These are phyloP conservation scores for Corinectria fuckeliana DNA, from an alignment of 2,329 filamentous ascomycete species.

Conservation along the genomic window DNA sequence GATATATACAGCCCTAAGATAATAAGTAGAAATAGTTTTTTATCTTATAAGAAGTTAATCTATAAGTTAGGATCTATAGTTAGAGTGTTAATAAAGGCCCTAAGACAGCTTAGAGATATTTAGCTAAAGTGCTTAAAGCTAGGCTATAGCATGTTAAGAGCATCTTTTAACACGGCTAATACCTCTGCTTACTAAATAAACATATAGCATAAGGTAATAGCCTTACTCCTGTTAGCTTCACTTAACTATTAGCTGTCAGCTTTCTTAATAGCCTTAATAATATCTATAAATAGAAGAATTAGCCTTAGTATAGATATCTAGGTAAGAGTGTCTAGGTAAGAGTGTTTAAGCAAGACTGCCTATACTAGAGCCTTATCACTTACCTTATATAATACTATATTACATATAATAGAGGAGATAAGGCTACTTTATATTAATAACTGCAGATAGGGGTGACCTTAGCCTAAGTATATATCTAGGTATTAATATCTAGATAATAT, in stretches of 20 bases:
- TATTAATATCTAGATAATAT: not conserved
- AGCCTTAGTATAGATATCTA: not conserved
- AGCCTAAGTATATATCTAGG: not conserved
- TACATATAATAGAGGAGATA: too few relatives aligned
- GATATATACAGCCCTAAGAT: not conserved
- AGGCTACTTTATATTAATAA: too few relatives aligned
- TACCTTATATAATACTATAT: too few relatives aligned
- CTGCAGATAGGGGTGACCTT: too few relatives aligned
- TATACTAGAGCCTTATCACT: too few relatives aligned
- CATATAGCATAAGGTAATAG: not conserved
- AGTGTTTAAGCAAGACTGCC: not conserved
- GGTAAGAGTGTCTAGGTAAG: not conserved
- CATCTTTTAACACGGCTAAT: not conserved
- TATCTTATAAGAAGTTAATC: not conserved
- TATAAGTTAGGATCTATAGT: not conserved
- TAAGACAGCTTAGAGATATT: not conserved
- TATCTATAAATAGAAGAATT: not conserved
- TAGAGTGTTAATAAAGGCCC: not conserved
- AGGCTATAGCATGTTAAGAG: not conserved
- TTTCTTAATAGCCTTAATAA: not conserved
- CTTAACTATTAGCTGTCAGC: not conserved
- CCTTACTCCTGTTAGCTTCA: not conserved
- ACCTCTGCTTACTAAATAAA: not conserved
- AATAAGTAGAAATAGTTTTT: not conserved
- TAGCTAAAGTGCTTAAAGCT: not conserved